These are phyloP conservation scores for Mortierella antarctica DNA, from an alignment of 192 early-diverging fungal genomes.

Conservation along the genomic window DNA sequence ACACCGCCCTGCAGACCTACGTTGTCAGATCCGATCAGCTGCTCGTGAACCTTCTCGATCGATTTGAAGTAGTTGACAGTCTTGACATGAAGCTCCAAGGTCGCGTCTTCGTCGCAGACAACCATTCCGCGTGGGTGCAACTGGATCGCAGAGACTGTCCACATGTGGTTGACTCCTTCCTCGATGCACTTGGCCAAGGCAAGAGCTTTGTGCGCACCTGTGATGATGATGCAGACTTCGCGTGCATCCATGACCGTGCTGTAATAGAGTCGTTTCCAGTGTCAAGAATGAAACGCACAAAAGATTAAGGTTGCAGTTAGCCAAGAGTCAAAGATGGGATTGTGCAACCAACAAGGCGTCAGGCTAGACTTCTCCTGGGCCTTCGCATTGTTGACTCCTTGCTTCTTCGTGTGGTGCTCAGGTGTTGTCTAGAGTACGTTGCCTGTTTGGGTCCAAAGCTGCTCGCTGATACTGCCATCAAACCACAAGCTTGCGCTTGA, in stretches of 20 bases:
- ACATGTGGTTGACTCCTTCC: constrained; percentile 86
- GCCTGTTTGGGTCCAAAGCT: too few species aligned
- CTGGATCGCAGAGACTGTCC: constrained; percentile 88
- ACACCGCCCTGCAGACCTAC: constrained; percentile 75
- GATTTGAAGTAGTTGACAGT: constrained; percentile 91
- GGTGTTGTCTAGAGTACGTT: too few species aligned
- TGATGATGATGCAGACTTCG: constrained; percentile 87
- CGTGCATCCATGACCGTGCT: constrained; percentile 90
- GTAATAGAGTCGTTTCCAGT: neutral
- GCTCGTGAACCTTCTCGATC: constrained; percentile 85
- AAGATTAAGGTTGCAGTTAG: neutral
- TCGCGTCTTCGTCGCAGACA: constrained; percentile 90
- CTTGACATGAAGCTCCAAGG: constrained; percentile 89
- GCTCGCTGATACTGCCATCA: too few species aligned
- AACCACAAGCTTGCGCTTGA: too few species aligned
- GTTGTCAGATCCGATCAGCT: constrained; percentile 78
- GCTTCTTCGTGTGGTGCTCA: too few species aligned
- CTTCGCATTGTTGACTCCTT: too few species aligned
- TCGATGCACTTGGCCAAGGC: constrained; percentile 85
- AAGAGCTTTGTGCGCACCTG: constrained; percentile 83
- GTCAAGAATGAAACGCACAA: neutral
- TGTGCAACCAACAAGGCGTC: neutral
- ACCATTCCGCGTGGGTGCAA: constrained; percentile 82
- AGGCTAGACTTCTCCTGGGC: too few species aligned
- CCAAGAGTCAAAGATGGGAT: neutral